These are phyloP conservation scores for Anacardium occidentale DNA, from an alignment of 345 rosid genomes.

Conservation along the genomic window DNA sequence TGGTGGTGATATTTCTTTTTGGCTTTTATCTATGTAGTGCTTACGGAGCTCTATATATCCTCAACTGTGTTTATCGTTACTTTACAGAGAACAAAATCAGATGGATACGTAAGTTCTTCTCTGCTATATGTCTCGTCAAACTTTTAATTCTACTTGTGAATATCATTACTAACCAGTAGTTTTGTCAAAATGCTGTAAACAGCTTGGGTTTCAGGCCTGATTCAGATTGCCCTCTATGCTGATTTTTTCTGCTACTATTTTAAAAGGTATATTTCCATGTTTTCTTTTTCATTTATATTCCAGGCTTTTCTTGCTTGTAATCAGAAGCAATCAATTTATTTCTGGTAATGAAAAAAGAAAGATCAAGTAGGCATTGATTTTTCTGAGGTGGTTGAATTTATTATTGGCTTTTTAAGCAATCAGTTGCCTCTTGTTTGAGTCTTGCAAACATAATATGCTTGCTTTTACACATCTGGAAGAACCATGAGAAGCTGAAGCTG, in stretches of 20 bases:
- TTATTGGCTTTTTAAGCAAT: not conserved
- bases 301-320: not conserved
- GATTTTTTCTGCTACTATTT: not conserved
- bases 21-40: conserved; percentile 27
- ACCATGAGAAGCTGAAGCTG: not conserved
- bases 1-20: not conserved
- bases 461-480: not conserved
- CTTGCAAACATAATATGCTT: not conserved
- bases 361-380: not conserved
- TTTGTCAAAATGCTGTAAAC: not conserved
- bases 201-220: not conserved
- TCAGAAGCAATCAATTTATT: not conserved
- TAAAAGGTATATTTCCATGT: not conserved
- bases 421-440: not conserved
- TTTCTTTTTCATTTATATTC: not conserved
- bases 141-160: not conserved
- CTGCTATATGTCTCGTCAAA: too few species aligned
- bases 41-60: conserved; percentile 44
- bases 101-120: conserved; percentile 42
- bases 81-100: conserved; percentile 27
- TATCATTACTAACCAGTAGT: not conserved
- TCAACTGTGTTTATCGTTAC: conserved; percentile 51
- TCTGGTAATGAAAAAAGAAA: not conserved
- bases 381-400: too few species aligned
- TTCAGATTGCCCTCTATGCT: not conserved